phyloP scores from a whole-genome alignment of 352 stramenopile species.

The Lagenidium giganteum region DNA sequence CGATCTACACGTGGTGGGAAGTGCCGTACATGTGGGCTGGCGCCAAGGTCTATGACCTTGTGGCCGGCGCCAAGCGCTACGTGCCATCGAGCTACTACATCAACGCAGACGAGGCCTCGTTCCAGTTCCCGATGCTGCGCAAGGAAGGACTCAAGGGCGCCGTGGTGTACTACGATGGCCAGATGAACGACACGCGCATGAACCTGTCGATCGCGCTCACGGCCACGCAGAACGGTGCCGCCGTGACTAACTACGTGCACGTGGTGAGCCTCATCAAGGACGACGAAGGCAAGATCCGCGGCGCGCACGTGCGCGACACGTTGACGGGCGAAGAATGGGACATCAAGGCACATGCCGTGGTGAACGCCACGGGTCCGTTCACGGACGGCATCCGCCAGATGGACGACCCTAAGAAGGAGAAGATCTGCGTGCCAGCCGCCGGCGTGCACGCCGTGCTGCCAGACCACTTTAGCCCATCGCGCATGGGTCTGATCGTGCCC shows the following conservation, averaged over 20 bases:
- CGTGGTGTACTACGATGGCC: conserved; percentile 88
- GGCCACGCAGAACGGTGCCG: conserved; percentile 90
- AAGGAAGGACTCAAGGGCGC: conserved; percentile 90
- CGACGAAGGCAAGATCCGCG: conserved; percentile 74
- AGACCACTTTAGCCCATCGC: conserved; percentile 92
- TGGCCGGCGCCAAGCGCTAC: conserved; percentile 85
- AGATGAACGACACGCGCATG: conserved; percentile 96
- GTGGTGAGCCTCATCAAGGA: conserved; percentile 86
- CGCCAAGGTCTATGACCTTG: conserved; percentile 91
- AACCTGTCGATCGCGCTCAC: conserved; percentile 93
- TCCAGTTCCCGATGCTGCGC: conserved; percentile 93
- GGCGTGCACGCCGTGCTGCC: conserved; percentile 95
- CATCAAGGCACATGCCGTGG: conserved; percentile 83
- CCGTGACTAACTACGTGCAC: conserved; percentile 90
- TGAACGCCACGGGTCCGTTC: conserved; percentile 96
- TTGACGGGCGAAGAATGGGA: conserved; percentile 89
- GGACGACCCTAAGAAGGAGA: conserved; percentile 85
- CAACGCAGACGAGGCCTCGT: conserved; percentile 87
- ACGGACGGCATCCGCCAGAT: conserved; percentile 88
- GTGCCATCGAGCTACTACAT: conserved; percentile 90
- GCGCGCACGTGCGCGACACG: conserved; percentile 86
- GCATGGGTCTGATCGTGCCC: conserved; percentile 95
- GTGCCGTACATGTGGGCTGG: conserved; percentile 93
- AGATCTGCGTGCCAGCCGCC: conserved; percentile 91
- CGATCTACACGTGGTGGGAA: conserved; percentile 94